These are phyloP conservation scores for Mycena belliarum DNA, from an alignment of 768 basidiomycete genomes.

Conservation along the genomic window DNA sequence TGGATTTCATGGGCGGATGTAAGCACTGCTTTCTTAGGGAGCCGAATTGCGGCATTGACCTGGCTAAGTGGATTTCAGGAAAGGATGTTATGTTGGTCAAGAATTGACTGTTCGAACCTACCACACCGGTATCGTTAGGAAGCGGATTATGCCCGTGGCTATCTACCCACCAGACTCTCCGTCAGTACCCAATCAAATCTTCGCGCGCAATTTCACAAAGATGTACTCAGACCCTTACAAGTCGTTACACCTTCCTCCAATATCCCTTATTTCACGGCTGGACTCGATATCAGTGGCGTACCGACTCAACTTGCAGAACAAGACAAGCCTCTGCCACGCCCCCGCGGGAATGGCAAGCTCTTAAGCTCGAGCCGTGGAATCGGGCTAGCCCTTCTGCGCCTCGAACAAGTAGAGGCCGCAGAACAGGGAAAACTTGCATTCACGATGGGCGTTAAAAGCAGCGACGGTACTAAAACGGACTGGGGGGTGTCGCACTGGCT, in stretches of 20 bases:
- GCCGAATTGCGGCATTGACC: conserved; percentile 5
- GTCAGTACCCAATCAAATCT: conserved; percentile 27
- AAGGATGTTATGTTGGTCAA: conserved; percentile 98
- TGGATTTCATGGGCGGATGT: conserved; percentile 95
- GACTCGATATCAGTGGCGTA: conserved; percentile 40
- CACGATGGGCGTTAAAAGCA: conserved; percentile 40
- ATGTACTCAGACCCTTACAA: conserved; percentile 14
- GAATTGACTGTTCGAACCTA: conserved; percentile 96
- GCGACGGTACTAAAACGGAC: conserved; percentile 31
- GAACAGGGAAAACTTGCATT: conserved; percentile 45
- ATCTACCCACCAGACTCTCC: conserved; percentile 44
- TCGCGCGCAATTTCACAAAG: neutral
- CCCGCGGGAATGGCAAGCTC: conserved; percentile 75
- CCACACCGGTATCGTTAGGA: conserved; percentile 89
- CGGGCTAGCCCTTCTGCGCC: conserved; percentile 77
- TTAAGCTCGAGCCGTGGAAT: conserved; percentile 59
- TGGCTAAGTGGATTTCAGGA: conserved; percentile 81
- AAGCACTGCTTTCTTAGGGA: conserved; percentile 32
- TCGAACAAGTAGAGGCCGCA: conserved; percentile 69
- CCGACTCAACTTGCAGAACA: conserved; percentile 22
- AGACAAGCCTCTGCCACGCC: conserved; percentile 46
- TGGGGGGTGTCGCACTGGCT: conserved; percentile 63
- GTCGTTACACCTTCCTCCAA: conserved; percentile 16
- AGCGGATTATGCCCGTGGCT: conserved; percentile 83
- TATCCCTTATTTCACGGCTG: conserved; percentile 30